These are phyloP conservation scores for Colletotrichum eremochloae DNA, from an alignment of 2,329 filamentous ascomycete genomes.

Conservation along the genomic window DNA sequence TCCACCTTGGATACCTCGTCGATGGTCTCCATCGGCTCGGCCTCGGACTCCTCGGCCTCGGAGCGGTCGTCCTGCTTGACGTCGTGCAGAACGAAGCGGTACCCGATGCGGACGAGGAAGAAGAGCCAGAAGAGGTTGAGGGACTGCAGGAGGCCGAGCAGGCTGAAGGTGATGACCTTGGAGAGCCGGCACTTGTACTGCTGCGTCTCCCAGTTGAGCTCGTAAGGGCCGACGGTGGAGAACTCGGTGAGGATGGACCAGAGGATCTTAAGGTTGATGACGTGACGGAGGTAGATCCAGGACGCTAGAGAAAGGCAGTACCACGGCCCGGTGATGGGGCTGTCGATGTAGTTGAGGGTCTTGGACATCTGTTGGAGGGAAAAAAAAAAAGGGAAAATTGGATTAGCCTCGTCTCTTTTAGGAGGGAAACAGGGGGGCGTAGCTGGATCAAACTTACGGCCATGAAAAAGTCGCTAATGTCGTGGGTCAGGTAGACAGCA, in stretches of 20 bases:
- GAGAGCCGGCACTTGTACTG: conserved; percentile 71
- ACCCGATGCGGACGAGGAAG: conserved; percentile 68
- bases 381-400: background rate
- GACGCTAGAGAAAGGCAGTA: conserved; percentile 74
- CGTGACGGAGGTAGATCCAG: conserved; percentile 81
- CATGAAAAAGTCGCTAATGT: conserved; percentile 82
- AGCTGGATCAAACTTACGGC: conserved; percentile 66
- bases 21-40: conserved; percentile 48
- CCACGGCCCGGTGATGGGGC: conserved; percentile 71
- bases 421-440: too few species aligned
- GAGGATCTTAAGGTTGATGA: conserved; percentile 72
- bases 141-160: conserved; percentile 67
- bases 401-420: too few species aligned
- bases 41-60: conserved; percentile 65
- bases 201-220: conserved; percentile 69
- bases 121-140: conserved; percentile 74
- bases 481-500: conserved; percentile 81
- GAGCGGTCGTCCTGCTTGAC: conserved; percentile 70
- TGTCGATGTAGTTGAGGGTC: conserved; percentile 78
- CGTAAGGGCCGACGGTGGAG: conserved; percentile 68
- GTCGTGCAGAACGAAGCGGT: conserved; percentile 62
- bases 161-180: conserved; percentile 64
- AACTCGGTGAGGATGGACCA: conserved; percentile 70
- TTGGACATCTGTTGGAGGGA: conserved; percentile 70
- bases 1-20: conserved; percentile 37